Conservation (phyloP, 176 grass and related monocot species). For the Zizania latifolia region DNA sequence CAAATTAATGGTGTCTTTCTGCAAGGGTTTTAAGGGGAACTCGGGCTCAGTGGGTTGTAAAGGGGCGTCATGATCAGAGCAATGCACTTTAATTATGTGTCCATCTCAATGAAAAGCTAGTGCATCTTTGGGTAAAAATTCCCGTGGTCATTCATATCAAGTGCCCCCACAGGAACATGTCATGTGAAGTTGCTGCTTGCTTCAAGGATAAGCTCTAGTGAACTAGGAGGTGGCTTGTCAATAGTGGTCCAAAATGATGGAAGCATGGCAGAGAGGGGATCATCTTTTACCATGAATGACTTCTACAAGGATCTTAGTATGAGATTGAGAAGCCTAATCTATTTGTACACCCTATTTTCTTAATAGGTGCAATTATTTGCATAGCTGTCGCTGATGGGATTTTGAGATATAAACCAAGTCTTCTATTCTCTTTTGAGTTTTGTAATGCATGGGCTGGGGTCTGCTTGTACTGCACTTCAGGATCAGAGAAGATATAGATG, state of each 20-base stretch:
- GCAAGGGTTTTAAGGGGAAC: conserved; percentile 21
- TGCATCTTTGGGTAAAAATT: conserved; percentile 39
- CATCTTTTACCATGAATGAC: neutral
- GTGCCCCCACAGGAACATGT: conserved; percentile 48
- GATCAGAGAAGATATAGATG: neutral
- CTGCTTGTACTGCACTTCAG: neutral
- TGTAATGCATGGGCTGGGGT: neutral
- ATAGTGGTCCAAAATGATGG: conserved; percentile 25
- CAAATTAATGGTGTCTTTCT: conserved; percentile 38
- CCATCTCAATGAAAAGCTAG: conserved; percentile 35
- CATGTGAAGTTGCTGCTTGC: conserved; percentile 63
- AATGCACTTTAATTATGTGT: conserved; percentile 33
- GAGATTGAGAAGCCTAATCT: conserved; percentile 8
- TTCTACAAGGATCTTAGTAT: neutral
- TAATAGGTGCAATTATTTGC: conserved; percentile 29
- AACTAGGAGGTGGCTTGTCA: conserved; percentile 20
- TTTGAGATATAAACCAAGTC: conserved; percentile 16
- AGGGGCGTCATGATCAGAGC: conserved; percentile 36
- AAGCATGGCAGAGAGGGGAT: conserved; percentile 4
- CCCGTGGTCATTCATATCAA: conserved; percentile 40
- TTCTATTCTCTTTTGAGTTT: neutral
- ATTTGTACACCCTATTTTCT: neutral
- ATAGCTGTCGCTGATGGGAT: conserved; percentile 1
- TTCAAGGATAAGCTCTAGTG: conserved; percentile 34
- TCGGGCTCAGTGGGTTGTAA: conserved; percentile 38